Evolutionary conservation across 306 rosid genomes (phyloP).

Genomic region (Dryas drummondii): DNA sequence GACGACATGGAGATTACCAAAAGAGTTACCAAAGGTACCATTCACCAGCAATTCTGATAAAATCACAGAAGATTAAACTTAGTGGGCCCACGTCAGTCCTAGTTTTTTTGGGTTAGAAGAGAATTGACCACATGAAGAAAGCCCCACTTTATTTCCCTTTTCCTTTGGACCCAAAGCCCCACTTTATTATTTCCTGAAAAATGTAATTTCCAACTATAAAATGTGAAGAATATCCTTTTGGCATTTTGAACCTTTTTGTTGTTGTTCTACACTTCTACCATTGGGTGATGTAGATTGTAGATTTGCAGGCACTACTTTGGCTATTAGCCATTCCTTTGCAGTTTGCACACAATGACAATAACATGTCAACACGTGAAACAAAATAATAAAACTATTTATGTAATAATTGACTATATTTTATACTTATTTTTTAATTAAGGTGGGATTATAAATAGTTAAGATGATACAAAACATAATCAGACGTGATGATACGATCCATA

Average conservation of each 20-base stretch:
- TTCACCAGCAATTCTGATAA: not conserved
- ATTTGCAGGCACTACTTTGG: not conserved
- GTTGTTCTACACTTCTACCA: not conserved
- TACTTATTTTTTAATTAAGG: no score
- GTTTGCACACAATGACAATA: not conserved
- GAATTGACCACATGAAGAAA: not conserved
- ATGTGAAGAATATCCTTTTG: conserved; percentile 27
- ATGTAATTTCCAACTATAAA: not conserved
- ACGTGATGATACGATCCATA: no score
- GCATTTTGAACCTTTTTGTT: conserved; percentile 5
- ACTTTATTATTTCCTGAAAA: not conserved
- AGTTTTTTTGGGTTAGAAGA: not conserved
- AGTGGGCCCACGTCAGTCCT: not conserved
- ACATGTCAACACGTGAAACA: no score
- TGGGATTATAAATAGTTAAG: no score
- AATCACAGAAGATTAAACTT: not conserved
- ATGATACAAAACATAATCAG: no score
- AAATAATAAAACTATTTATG: no score
- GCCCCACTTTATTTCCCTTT: not conserved
- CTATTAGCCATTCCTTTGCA: not conserved
- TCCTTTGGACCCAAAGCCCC: not conserved
- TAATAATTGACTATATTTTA: no score
- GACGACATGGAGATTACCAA: no score
- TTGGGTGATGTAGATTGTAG: conserved; percentile 18
- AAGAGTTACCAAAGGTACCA: not conserved